These are phyloP conservation scores for Fraxinus baroniana DNA, from an alignment of 305 asterid species.

Conservation along the genomic window DNA sequence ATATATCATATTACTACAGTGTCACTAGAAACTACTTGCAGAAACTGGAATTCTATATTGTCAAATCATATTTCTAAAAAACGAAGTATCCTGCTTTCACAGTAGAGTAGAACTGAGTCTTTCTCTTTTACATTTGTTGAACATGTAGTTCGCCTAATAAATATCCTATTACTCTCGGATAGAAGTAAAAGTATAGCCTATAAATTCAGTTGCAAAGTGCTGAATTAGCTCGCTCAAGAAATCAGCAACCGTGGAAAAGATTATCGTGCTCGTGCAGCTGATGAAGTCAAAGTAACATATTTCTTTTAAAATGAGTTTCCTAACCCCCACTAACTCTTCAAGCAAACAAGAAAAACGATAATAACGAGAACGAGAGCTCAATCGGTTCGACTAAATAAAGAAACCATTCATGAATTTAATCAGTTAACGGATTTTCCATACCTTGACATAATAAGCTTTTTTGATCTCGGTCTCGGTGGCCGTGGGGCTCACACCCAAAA, in stretches of 20 bases:
- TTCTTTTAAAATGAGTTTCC: neutral
- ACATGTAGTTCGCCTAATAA: neutral
- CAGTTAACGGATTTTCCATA: constrained; percentile 19
- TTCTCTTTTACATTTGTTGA: neutral
- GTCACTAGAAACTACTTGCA: neutral
- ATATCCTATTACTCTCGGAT: neutral
- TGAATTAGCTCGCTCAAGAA: neutral
- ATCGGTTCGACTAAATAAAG: neutral
- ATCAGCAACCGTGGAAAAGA: neutral
- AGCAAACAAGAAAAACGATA: neutral
- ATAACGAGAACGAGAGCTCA: neutral
- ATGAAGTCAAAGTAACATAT: neutral
- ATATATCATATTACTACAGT: neutral
- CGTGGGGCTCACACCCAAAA: constrained; percentile 81
- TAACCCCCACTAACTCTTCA: neutral
- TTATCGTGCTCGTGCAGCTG: neutral
- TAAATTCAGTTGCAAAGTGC: neutral
- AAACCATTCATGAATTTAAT: neutral
- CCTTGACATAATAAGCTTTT: constrained; percentile 93
- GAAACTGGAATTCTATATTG: neutral
- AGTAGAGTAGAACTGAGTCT: neutral
- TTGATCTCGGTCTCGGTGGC: constrained; percentile 84
- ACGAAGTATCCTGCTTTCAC: neutral
- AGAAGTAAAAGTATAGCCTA: neutral
- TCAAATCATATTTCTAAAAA: neutral